Percentiles rank a stretch among this genome's conserved stretches.
These are phyloP conservation scores for Pseudogymnoascus sp. DNA, from an alignment of 2,329 filamentous ascomycete species.

Conservation along the genomic window DNA sequence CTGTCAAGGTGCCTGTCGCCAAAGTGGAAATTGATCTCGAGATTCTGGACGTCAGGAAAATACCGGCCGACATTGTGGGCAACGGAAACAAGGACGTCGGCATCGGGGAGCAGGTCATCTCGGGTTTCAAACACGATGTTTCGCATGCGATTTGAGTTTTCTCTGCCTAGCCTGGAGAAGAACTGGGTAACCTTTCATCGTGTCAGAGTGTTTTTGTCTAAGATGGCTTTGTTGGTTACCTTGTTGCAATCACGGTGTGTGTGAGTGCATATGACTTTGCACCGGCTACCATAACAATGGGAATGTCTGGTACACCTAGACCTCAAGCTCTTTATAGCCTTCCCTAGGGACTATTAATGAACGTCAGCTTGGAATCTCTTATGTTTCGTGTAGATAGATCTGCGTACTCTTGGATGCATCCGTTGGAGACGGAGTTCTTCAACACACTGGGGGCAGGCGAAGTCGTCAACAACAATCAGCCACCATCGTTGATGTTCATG, in stretches of 20 bases:
- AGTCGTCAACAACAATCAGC: slow-evolving; percentile 2
- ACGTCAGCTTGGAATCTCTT: background rate
- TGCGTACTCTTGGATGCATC: background rate
- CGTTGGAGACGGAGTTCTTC: background rate
- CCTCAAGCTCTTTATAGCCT: background rate
- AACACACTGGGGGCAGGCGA: slow-evolving; percentile 7
- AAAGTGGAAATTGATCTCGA: slow-evolving; percentile 7
- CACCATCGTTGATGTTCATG: slow-evolving; percentile 1
- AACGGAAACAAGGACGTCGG: background rate
- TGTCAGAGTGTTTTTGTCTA: background rate
- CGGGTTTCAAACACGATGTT: slow-evolving; percentile 3
- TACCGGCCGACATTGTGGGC: slow-evolving; percentile 5
- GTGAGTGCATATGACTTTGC: background rate
- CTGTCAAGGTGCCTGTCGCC: background rate
- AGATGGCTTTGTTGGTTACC: background rate
- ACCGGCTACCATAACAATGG: background rate
- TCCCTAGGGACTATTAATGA: background rate
- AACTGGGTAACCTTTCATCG: slow-evolving; percentile 2
- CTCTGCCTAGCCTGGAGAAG: background rate
- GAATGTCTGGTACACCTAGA: background rate
- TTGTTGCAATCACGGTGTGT: background rate
- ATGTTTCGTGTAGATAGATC: too few relatives aligned
- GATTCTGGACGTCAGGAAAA: slow-evolving; percentile 4
- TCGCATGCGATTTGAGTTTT: background rate
- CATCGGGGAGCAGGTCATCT: background rate